Evolutionary conservation across 1,284 basidiomycete species (phyloP), one percentile per base, ranked within the genome.

Genomic region (Somion occarium): DNA sequence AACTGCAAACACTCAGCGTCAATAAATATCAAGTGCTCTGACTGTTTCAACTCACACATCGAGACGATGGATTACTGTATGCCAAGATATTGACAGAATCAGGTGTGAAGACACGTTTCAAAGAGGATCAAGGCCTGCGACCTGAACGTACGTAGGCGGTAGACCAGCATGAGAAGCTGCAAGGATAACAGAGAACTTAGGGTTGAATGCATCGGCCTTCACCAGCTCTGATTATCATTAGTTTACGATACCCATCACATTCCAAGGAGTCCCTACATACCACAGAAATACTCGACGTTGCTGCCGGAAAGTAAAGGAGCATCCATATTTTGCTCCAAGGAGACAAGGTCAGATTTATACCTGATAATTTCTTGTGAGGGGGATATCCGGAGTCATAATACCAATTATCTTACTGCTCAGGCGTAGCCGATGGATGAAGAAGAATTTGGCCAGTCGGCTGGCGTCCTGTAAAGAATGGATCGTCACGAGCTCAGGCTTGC

Each of bases 401-500:
- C 11, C 9, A 5, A 13, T 9, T 26, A 18, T 44, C 44, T 5
- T 9, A 45, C 44, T 26, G 20, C 44, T 45, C 44, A 5, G 44
- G 44, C 5, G 15, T 5, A 7, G 44, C 18, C 5, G 9, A 9
- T 26, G 44, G 23, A 23, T 45, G 18, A 26, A 45, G 47, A 15
- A 48, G 47, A 5, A 38, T 15, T 41, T 48, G 47, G 5, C 47
- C 47, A 7, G 47, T 39, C 5, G 23, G 30, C 19, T 38, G 30
- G 3, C 20, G 9, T 5, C 38, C 47, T 23, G 38, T 18, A 24
- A 48, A 48, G 38, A 48, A 48, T 41, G 30, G 34, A 37, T 48
- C 47, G n/a, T 48, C 47, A 5, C 37, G 19, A 9, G 34, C 34
- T 11, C 27, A 49, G 19, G 47, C 52, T 4, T 53, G 19, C 9